Evolutionary conservation across 306 rosid species (phyloP), one percentile per base, ranked within the genome.

Genomic region (Aeschynomene evenia): DNA sequence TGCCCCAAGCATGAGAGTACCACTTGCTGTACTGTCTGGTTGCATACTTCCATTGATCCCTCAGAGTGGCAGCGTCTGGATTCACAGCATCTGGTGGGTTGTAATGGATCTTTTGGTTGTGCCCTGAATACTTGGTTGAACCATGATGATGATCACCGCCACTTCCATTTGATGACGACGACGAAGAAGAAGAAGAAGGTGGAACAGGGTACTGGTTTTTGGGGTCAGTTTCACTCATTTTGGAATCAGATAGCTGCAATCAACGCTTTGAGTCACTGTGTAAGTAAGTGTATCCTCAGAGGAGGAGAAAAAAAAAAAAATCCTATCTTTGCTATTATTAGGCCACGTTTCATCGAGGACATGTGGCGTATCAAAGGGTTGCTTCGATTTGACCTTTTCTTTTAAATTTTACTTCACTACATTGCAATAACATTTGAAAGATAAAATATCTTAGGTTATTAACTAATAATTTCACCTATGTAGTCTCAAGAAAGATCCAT

Each of bases 1-100:
- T 84, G 9, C 99, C 97, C 99, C 99, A 94, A 40, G 97, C 99
- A 46, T 85, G 96, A 36, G 95, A 79, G 80, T 94, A 94, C 95
- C 97, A 91, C 67, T 66, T 81, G 48, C 92, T 75, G 81, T 91
- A 94, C 72, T 94, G 88, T 57, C 68, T 82, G 6, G 79, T 81
- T 34, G 99, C 97, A 34, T 29, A 94, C 57, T 70, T 85, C 99
- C 97, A 90, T 69, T 94, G 97, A 75, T 91, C 97, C 42, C 88
- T 76, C 26, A 94, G 95, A n/a, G 97, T 94, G 6, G 84, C 87
- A 1, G 91, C 58, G 76, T 94, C 97, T 0, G 97, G 97, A 53
- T 77, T 90, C 65, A 55, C 26, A 1, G 76, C 19, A 29, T 94
- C 99, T 7, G 91, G 88, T 4, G 95, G 99, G 80, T 91, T 90